A percentile compares a stretch with the other conserved stretches of the same genome.
Evolutionary conservation across 1,139 yeast genomes (phyloP).

Genomic region (Geotrichum carabidarum): DNA sequence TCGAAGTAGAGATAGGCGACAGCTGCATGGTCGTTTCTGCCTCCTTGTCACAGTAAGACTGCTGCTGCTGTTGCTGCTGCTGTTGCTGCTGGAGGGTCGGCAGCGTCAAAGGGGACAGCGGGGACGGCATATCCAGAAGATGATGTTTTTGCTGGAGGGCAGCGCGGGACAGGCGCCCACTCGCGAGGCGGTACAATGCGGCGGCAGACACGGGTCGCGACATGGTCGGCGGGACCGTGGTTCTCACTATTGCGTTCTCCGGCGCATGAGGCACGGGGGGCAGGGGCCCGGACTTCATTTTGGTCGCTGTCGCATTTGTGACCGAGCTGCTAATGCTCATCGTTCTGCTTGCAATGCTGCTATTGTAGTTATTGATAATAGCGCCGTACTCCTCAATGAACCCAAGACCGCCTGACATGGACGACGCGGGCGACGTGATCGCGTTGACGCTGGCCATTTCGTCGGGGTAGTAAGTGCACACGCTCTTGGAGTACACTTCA

Average conservation of each 20-base stretch:
- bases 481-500: background rate
- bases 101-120: background rate
- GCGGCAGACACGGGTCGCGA: no score
- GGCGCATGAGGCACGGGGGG: background rate
- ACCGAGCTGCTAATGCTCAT: conserved; percentile 6
- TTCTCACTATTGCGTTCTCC: no score
- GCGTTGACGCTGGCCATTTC: background rate
- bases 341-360: background rate
- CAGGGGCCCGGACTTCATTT: background rate
- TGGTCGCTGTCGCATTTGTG: background rate
- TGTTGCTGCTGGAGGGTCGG: background rate
- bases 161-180: background rate
- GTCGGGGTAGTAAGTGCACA: background rate
- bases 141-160: background rate
- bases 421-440: conserved; percentile 4
- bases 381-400: conserved; percentile 17
- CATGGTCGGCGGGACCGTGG: no score
- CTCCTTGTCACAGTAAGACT: background rate
- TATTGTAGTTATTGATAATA: conserved; percentile 10
- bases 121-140: background rate
- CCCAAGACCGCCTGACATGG: conserved; percentile 7
- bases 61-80: background rate
- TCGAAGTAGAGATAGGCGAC: background rate
- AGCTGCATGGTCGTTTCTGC: background rate
- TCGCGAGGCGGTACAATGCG: no score